These are phyloP conservation scores for Eucalyptus regnans DNA, from an alignment of 345 rosid species.

Conservation along the genomic window DNA sequence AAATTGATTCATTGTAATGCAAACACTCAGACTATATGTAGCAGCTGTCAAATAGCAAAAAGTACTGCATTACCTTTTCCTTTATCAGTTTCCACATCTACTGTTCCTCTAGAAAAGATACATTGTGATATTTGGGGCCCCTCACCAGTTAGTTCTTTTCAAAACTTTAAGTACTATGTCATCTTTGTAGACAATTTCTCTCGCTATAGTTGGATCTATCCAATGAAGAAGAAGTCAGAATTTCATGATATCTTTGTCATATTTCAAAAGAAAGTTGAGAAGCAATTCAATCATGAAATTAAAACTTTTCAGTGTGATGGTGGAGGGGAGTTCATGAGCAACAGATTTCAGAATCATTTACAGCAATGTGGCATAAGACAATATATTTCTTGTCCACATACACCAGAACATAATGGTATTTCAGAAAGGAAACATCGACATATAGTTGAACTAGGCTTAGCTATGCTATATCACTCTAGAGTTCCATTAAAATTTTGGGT, in stretches of 20 bases:
- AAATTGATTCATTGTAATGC: too few species aligned
- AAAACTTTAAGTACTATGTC: background rate
- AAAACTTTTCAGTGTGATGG: background rate
- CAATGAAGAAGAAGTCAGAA: background rate
- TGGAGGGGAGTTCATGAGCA: background rate
- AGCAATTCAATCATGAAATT: background rate
- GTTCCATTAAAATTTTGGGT: too few species aligned
- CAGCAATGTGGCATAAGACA: background rate
- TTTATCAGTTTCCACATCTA: background rate
- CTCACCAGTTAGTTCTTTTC: background rate
- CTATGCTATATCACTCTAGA: too few species aligned
- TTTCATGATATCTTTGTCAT: background rate
- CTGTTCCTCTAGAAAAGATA: background rate
- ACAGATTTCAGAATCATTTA: background rate
- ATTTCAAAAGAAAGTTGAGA: background rate
- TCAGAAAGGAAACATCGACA: background rate
- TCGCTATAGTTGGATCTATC: background rate
- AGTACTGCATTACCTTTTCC: background rate
- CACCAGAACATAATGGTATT: background rate
- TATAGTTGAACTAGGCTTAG: background rate
- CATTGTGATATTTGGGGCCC: slow-evolving; percentile 3
- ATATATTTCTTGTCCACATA: background rate
- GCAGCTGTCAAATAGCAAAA: too few species aligned
- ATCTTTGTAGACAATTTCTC: background rate
- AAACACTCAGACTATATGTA: too few species aligned